Base-by-base conservation (phyloP, 2,329 filamentous ascomycete species). In the Pestalotiopsis sp. region DNA sequence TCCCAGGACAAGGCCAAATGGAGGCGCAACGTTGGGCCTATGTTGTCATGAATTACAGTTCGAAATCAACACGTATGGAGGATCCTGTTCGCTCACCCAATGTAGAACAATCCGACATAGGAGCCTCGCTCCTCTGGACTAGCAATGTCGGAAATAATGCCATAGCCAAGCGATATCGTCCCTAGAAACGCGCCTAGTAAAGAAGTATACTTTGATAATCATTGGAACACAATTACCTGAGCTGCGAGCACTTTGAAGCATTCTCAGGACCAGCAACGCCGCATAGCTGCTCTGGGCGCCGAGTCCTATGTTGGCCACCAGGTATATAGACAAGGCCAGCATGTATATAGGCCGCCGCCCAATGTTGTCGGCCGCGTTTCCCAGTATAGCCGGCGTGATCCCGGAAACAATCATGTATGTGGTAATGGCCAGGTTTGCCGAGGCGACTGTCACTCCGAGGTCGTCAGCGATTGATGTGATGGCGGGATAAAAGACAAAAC, bases 111-210 rank as follows among this genome's bases (percentile, higher is more conserved):
- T 44, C 80, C 84, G 64, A 87, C 81, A 71, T 84, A 88, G 3
- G 78, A 78, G 0, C 86, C 86, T 67, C 86, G 78, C 71, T 89
- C 85, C 0, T 80, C 78, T 3, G 81, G 80, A 0, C 82, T 84
- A 0, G 82, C 80, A 6, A 87, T 78, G 69, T 89, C 86, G 1
- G 82, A 82, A 4, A 88, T 81, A 1, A 88, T 80, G 0, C 82
- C 86, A 22, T 82, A 82, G 0, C 81, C 82, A 1, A 88, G 76
- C 0, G 67, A 68, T 17, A 72, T 67, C 5, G 70, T 71, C 30
- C 71, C 71, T 75, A 40, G 4, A 52, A 9, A 20, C 7, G 52
- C 30, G 13, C 57, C 30, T 22, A 7, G 3, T 56, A 1, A 59
- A 11, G 3, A 14, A 17, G 7, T 17, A 7, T 17, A 24, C 9